A percentile compares a stretch with the other conserved stretches of the same genome.
These are phyloP conservation scores for Phytophthora citrophthora DNA, from an alignment of 352 stramenopile species.

Conservation along the genomic window DNA sequence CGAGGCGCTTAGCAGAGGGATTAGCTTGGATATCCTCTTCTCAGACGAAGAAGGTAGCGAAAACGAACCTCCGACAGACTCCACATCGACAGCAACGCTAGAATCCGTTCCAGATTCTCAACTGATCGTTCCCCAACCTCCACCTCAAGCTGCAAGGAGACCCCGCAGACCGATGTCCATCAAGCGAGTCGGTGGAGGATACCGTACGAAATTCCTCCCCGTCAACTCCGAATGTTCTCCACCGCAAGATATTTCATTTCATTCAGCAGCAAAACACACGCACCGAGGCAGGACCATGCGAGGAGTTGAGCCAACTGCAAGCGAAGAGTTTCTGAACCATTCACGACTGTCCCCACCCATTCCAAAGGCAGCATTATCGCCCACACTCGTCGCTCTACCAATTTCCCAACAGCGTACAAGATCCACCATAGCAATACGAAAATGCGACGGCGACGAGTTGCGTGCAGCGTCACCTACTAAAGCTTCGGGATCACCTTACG, in stretches of 20 bases:
- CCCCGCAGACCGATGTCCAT: slow-evolving; percentile 34
- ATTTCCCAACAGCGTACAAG: neutral
- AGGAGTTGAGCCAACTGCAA: neutral
- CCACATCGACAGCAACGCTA: slow-evolving; percentile 12
- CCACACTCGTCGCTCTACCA: neutral
- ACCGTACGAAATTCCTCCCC: slow-evolving; percentile 41
- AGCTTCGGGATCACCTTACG: slow-evolving; percentile 27
- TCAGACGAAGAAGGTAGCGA: slow-evolving; percentile 46
- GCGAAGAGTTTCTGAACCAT: slow-evolving; percentile 7
- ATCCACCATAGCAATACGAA: neutral
- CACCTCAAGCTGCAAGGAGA: slow-evolving; percentile 7
- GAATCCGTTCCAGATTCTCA: slow-evolving; percentile 6
- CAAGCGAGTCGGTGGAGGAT: slow-evolving; percentile 67
- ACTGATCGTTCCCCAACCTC: slow-evolving; percentile 22
- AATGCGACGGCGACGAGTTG: slow-evolving; percentile 5
- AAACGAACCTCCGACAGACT: slow-evolving; percentile 11
- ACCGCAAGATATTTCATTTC: neutral
- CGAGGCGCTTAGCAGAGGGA: slow-evolving; percentile 35
- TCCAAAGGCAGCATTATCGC: slow-evolving; percentile 11
- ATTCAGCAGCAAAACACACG: neutral
- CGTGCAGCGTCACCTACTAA: slow-evolving; percentile 16
- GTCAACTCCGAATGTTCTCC: slow-evolving; percentile 6
- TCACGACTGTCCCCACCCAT: slow-evolving; percentile 14
- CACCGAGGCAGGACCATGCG: slow-evolving; percentile 1
- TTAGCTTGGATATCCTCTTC: slow-evolving; percentile 69